Base-by-base conservation (phyloP, 805 yeast genomes). In the Diddensiella santjacobensis region DNA sequence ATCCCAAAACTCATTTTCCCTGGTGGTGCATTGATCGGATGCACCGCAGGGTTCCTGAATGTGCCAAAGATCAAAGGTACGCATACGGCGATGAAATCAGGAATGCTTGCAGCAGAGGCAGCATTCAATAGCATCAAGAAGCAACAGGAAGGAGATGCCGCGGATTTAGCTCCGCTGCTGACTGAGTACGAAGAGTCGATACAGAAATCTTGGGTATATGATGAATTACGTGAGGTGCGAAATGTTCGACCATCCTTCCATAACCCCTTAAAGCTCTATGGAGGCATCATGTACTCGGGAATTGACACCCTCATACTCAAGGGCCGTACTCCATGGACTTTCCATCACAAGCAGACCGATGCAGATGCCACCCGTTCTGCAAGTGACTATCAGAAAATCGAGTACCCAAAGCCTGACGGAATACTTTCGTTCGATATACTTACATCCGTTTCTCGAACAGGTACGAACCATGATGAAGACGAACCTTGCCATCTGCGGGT, bases 11-110 rank as follows among this genome's bases (percentile, higher is more conserved):
- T 93, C 47, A 72, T 83, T 56, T 93, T 93, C 77, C 98, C 98
- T 1, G 99, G 99, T 44, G 99, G 99, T 45, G 83, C 89, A 5
- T 70, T 93, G 23, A 91, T 93, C 35, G 99, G 99, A 26, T 93
- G 95, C 49, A 73, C 95, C 49, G 99, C 99, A 2, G 99, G 99
- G 1, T 91, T 93, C 66, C 78, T 93, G 80, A 93, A 93, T 64
- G 98, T 93, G 39, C 97, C 99, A 45, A 93, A 91, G 67, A 87
- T 93, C 61, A 93, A 93, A 70, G 99, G 99, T 13, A 83, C 97
- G 0, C 99, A 93, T 66, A 91, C 96, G 1, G 98, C 99, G 1
- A 87, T 93, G 81, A 93, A 93, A 67, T 77, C 93, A 6, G 99
- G 98, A 26, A 83, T 93, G 77, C 67, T 93, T 23, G 99, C 99